Evolutionary conservation across 2,329 filamentous ascomycete genomes (phyloP), one percentile per base, ranked within the genome.

Genomic region (Exophiala calicioides): DNA sequence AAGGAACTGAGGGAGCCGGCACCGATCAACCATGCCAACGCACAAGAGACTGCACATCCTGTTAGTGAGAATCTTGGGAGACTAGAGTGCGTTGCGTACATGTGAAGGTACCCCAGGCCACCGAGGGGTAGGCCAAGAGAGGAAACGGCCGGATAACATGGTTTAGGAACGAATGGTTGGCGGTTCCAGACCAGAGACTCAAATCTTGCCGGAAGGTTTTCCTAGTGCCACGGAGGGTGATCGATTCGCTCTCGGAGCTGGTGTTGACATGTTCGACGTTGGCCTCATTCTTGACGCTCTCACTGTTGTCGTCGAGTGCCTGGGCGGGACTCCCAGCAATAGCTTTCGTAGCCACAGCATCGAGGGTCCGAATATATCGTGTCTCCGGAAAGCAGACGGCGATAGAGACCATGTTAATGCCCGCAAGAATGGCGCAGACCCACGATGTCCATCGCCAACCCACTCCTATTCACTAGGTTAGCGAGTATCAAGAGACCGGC

Each of bases 371-470:
- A 21, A 62, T 55, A 26, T 62, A 68, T 19, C 57, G 58, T 2
- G 65, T 68, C 44, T 68, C 65, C 1, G 64, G 65, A 5, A 68
- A 54, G 16, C 66, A 52, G 44, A 68, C 58, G 9, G 67, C 53
- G 7, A 59, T 60, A 4, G 53, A 51, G 10, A 62, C 43, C 3
- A 67, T 41, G 44, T 68, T 67, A 13, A 57, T 50, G 1, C 52
- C 60, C 10, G 52, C 59, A 9, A 68, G 45, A 31, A 68, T 68
- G 4, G 61, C 49, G 33, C 60, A 64, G 16, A 68, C 53, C 16
- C 62, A 65, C 50, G 65, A 68, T 44, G 65, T 65, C 65, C 65
- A 68, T 15, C 65, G 53, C 65, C 65, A 68, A 13, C 65, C 65
- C 21, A 55, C 53, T 7, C 24, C 24, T 27, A n/a, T 27, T 7